Evolutionary conservation across 441 rosid genomes (phyloP).

Genomic region (Omphalea diandra): DNA sequence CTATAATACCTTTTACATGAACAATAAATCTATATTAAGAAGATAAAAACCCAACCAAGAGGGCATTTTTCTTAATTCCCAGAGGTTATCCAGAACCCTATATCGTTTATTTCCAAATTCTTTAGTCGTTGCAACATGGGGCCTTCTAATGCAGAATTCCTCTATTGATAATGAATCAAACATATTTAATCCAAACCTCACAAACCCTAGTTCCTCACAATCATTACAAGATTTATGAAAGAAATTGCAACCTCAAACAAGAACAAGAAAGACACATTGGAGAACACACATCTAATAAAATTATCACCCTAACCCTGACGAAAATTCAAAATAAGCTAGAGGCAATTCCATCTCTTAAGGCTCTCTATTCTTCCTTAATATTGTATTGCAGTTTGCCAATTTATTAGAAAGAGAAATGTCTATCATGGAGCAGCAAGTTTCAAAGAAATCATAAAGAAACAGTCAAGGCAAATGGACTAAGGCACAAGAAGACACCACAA

Average conservation of each 20-base stretch:
- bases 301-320: background rate
- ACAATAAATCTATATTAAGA: background rate
- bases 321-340: slow-evolving; percentile 1
- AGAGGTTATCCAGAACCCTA: background rate
- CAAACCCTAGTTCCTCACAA: background rate
- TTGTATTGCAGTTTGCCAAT: background rate
- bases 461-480: background rate
- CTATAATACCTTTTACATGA: background rate
- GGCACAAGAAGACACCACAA: background rate
- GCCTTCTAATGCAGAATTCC: background rate
- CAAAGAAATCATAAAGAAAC: background rate
- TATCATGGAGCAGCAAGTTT: background rate
- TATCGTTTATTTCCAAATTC: background rate
- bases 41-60: background rate
- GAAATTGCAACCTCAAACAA: background rate
- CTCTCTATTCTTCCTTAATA: background rate
- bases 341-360: background rate
- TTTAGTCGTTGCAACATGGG: background rate
- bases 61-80: background rate
- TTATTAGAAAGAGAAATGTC: background rate
- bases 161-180: background rate
- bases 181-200: background rate
- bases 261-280: background rate
- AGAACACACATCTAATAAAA: background rate
- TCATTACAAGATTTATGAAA: background rate